A percentile compares a stretch with the other conserved stretches of the same genome.
Evolutionary conservation across 164 flowering plant genomes (phyloP).

Genomic region (Vitis amurensis): DNA sequence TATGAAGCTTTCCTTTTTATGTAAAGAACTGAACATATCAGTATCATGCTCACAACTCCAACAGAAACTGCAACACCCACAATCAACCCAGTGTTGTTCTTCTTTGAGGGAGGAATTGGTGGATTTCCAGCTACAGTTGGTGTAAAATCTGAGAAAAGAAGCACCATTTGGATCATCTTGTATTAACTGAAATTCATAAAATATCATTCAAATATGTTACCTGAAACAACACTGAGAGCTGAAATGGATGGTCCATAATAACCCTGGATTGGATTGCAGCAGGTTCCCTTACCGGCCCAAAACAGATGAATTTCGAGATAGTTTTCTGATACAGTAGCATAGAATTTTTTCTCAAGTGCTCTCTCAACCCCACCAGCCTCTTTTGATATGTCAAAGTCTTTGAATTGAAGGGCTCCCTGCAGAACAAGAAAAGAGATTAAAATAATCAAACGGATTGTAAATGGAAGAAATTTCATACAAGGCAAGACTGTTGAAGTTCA

Average conservation of each 20-base stretch:
- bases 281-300: too few relatives aligned
- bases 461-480: background rate
- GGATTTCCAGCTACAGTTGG: too few relatives aligned
- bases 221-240: slow-evolving; percentile 8
- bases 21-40: too few relatives aligned
- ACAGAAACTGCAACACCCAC: too few relatives aligned
- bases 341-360: background rate
- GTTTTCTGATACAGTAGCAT: slow-evolving; percentile 3
- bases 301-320: slow-evolving; percentile 7
- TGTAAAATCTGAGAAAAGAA: too few relatives aligned
- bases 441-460: background rate
- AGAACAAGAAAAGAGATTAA: background rate
- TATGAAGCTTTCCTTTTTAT: too few relatives aligned
- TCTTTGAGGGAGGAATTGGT: too few relatives aligned
- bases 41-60: too few relatives aligned
- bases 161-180: too few relatives aligned
- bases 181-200: too few relatives aligned
- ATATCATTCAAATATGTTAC: background rate
- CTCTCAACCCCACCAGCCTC: background rate
- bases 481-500: too few relatives aligned
- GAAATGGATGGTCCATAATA: slow-evolving; percentile 9
- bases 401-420: background rate
- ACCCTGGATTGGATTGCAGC: slow-evolving; percentile 1
- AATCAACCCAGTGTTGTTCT: too few relatives aligned
- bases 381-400: background rate